A percentile compares a stretch with the other conserved stretches of the same genome.
Conservation (phyloP, 352 stramenopile genomes). For the Globisporangium lucens region DNA sequence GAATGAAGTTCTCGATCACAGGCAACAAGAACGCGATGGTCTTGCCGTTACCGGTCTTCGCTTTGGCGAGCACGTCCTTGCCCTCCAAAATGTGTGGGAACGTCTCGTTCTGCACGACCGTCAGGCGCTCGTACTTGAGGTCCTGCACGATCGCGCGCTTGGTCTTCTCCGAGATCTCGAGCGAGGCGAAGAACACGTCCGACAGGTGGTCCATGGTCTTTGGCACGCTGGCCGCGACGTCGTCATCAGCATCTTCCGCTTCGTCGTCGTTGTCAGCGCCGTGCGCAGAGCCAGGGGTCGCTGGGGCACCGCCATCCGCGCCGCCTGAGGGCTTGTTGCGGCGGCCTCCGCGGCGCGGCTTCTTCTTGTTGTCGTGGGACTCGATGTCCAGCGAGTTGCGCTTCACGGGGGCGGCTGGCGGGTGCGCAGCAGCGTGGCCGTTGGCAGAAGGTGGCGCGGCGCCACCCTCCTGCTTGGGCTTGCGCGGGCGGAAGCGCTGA, state of each 20-base stretch:
- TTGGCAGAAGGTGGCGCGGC: neutral
- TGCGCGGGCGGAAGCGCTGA: slow-evolving; percentile 9
- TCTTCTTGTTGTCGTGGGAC: slow-evolving; percentile 14
- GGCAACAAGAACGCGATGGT: slow-evolving; percentile 87
- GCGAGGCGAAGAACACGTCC: slow-evolving; percentile 49
- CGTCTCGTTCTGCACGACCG: slow-evolving; percentile 86
- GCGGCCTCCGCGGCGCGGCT: slow-evolving; percentile 8
- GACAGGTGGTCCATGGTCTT: slow-evolving; percentile 31
- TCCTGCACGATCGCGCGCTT: slow-evolving; percentile 76
- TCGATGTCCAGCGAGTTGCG: slow-evolving; percentile 6
- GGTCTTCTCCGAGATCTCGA: slow-evolving; percentile 55
- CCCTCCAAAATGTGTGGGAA: slow-evolving; percentile 72
- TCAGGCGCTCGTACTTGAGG: slow-evolving; percentile 87
- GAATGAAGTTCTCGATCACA: slow-evolving; percentile 76
- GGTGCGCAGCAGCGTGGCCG: neutral
- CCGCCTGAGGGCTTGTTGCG: slow-evolving; percentile 8
- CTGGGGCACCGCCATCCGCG: neutral
- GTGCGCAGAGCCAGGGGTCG: neutral
- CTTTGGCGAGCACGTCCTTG: slow-evolving; percentile 90
- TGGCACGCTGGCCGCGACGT: slow-evolving; percentile 2
- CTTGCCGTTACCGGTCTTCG: slow-evolving; percentile 90
- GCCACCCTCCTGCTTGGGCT: slow-evolving; percentile 10
- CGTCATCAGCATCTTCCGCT: neutral
- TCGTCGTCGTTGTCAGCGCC: neutral
- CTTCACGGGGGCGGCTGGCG: slow-evolving; percentile 6